phyloP scores from a whole-genome alignment of 2,329 filamentous ascomycete species.

The Diaporthe nobilis region DNA sequence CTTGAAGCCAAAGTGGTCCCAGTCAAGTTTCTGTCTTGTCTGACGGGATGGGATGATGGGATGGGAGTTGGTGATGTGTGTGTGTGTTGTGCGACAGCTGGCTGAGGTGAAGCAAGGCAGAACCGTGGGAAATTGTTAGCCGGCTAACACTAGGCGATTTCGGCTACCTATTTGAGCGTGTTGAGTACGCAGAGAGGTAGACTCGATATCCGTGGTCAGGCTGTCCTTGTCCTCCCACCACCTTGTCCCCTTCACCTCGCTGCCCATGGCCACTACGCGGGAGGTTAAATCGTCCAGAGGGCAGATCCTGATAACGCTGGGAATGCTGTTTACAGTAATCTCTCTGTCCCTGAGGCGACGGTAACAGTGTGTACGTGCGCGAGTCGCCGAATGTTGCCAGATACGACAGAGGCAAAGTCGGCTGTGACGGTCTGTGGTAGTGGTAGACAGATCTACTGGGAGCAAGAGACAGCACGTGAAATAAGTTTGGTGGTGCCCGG shows the following conservation, averaged over 20 bases:
- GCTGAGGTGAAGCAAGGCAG: conserved; percentile 17
- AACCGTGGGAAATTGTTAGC: conserved; percentile 1
- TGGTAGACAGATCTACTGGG: not conserved
- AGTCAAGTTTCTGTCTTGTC: not conserved
- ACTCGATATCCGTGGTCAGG: not conserved
- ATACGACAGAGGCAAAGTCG: not conserved
- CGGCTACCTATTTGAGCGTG: not conserved
- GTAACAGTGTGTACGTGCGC: not conserved
- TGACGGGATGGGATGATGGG: not conserved
- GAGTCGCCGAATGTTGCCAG: conserved; percentile 19
- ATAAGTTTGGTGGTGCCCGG: conserved; percentile 29
- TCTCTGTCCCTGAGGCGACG: not conserved
- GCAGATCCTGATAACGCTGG: not conserved
- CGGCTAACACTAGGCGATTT: not conserved
- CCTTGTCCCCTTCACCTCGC: not conserved
- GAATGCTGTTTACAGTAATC: not conserved
- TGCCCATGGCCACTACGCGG: not conserved
- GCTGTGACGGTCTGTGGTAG: not conserved
- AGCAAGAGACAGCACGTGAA: not conserved
- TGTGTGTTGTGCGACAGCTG: not conserved
- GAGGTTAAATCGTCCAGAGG: not conserved
- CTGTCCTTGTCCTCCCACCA: not conserved
- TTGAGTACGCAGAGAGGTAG: not conserved
- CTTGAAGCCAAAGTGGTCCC: conserved; percentile 12
- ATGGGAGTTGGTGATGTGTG: not conserved